phyloP scores from a whole-genome alignment of 257 asterid species.

The Solanum etuberosum region DNA sequence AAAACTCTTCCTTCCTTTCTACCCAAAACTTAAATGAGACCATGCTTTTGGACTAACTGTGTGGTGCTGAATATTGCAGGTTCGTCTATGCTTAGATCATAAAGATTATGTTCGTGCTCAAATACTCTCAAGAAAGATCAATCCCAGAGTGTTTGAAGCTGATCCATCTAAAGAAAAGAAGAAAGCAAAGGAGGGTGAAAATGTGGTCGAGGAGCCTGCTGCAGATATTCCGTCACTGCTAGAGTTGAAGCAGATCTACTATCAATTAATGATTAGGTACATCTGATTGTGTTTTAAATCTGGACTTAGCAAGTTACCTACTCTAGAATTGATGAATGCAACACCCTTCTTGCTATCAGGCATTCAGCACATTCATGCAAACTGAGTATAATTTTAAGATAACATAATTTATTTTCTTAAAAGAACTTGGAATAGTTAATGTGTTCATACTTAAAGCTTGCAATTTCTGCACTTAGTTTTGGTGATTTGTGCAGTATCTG shows the following conservation, averaged over 20 bases:
- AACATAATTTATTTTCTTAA: neutral
- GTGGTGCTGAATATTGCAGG: slow-evolving; percentile 31
- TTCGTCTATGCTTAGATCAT: slow-evolving; percentile 88
- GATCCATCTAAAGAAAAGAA: slow-evolving; percentile 83
- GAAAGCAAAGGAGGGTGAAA: slow-evolving; percentile 83
- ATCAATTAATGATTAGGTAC: slow-evolving; percentile 90
- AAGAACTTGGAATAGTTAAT: neutral
- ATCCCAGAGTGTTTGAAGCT: slow-evolving; percentile 90
- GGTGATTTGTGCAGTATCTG: neutral
- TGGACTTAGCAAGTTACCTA: neutral
- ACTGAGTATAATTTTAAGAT: neutral
- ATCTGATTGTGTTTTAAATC: neutral
- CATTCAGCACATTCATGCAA: neutral
- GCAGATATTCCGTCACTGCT: slow-evolving; percentile 82
- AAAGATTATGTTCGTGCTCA: slow-evolving; percentile 95
- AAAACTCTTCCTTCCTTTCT: neutral
- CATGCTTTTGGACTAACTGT: neutral
- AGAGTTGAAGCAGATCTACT: slow-evolving; percentile 87
- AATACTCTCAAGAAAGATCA: slow-evolving; percentile 90
- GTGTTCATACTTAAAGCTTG: neutral
- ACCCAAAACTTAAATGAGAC: neutral
- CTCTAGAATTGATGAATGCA: neutral
- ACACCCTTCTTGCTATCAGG: neutral
- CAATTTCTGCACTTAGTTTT: neutral
- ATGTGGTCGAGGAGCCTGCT: slow-evolving; percentile 78